Evolutionary conservation across 2,329 filamentous ascomycete genomes (phyloP).

Genomic region (Myriosclerotinia curreyana): DNA sequence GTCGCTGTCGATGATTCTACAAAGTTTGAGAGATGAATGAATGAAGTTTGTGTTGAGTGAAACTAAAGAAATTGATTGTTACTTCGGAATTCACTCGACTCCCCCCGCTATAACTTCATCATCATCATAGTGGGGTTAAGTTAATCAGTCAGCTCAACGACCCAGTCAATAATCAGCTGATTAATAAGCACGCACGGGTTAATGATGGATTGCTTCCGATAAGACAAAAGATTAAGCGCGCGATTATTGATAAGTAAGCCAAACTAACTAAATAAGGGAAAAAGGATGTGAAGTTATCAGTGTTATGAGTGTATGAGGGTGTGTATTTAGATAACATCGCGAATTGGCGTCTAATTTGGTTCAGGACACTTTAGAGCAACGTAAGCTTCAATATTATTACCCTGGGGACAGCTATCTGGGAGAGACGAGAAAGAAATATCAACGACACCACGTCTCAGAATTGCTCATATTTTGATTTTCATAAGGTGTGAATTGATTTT

Average conservation of each 20-base stretch:
- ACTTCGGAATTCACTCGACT: conserved; percentile 5
- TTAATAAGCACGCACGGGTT: conserved; percentile 1
- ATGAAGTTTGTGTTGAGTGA: conserved; percentile 8
- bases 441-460: conserved; percentile 7
- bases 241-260: background rate
- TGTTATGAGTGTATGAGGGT: too few species aligned
- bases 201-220: background rate
- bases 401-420: conserved; percentile 5
- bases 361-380: conserved; percentile 32
- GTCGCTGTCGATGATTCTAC: background rate
- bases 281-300: background rate
- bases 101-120: background rate
- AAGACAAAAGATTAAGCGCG: background rate
- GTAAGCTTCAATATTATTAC: conserved; percentile 33
- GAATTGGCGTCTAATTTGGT: conserved; percentile 17
- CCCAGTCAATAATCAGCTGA: background rate
- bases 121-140: conserved; percentile 3
- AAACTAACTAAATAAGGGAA: background rate
- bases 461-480: background rate
- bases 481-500: background rate
- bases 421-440: conserved; percentile 7
- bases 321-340: conserved; percentile 12
- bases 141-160: background rate
- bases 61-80: background rate
- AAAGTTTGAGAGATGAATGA: background rate